Conservation (phyloP, 108 stramenopile species). For the Nitzschia sp. region DNA sequence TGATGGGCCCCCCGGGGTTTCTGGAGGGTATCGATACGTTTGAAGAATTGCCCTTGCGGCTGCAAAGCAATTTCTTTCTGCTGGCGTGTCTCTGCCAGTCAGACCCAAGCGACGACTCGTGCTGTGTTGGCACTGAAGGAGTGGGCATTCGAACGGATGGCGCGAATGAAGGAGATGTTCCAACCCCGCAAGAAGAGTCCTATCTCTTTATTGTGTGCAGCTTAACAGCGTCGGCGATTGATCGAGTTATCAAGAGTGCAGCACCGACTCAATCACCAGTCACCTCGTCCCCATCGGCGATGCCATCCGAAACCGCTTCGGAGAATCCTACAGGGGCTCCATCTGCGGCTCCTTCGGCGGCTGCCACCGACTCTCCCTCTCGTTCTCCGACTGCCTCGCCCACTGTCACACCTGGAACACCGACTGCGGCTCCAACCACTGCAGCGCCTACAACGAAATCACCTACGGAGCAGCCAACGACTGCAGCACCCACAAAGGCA, state of each 20-base stretch:
- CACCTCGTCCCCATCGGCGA: background rate
- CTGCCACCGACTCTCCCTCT: slow-evolving; percentile 4
- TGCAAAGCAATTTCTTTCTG: slow-evolving; percentile 23
- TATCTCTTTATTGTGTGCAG: slow-evolving; percentile 31
- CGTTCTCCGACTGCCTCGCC: background rate
- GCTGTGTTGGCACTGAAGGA: slow-evolving; percentile 28
- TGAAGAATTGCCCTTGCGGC: slow-evolving; percentile 26
- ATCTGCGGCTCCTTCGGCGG: slow-evolving; percentile 1
- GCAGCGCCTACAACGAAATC: slow-evolving; percentile 9
- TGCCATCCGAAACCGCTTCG: background rate
- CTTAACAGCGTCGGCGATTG: slow-evolving; percentile 22
- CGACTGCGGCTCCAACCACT: slow-evolving; percentile 1
- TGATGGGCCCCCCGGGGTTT: slow-evolving; percentile 21
- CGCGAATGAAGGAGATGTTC: slow-evolving; percentile 5
- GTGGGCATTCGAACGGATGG: slow-evolving; percentile 28
- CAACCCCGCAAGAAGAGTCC: slow-evolving; percentile 18
- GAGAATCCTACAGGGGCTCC: background rate
- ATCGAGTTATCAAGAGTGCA: slow-evolving; percentile 5
- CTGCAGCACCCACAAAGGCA: slow-evolving; percentile 1
- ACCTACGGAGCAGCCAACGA: slow-evolving; percentile 1
- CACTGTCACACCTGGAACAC: background rate
- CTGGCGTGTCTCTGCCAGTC: slow-evolving; percentile 29
- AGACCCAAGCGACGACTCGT: slow-evolving; percentile 6
- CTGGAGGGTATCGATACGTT: slow-evolving; percentile 15
- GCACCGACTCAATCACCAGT: slow-evolving; percentile 8